Base-by-base conservation (phyloP, 441 rosid genomes). In the Melastoma candidum region DNA sequence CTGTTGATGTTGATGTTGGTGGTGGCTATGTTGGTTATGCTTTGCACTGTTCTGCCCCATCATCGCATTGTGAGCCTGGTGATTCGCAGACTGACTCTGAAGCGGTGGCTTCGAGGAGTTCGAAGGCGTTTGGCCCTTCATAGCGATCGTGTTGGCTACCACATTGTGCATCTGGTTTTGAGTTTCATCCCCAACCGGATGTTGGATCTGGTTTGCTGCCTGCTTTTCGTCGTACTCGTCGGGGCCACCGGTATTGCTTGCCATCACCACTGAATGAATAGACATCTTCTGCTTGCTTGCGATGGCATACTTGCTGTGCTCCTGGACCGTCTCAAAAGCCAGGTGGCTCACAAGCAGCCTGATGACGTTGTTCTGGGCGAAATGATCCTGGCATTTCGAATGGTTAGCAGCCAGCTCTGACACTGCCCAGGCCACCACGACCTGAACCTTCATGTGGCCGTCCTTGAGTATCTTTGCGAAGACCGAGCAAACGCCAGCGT, bases 361-460 rank as follows among this genome's bases (percentile, higher is more conserved):
- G n/a, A 88, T 84, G 26, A 81, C 75, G 32, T 86, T 86, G 46
- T 92, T 71, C 63, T 82, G 92, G 0, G 80, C 76, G 41, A 89
- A 89, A 22, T 81, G 77, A 70, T 93, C 99, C 54, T 89, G 95
- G 59, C 93, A 89, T 63, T 66, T 77, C 0, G 95, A 74, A 63
- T 78, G 71, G 72, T 78, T 71, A 0, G 67, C 82, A 2, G 73
- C 77, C 0, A 93, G 63, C 66, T 84, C 95, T 0, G 97, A 83
- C 48, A 93, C 93, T 8, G 98, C 95, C 95, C 93, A 89, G 5
- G 96, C 97, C 7, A 77, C 90, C 29, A 73, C 79, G 3, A 86
- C 90, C 64, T 93, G 99, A 3, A 83, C 96, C 57, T 72, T 84
- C 99, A 93, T 93, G 0, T 95, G 77, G 27, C 93, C 95, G 70